phyloP scores from a whole-genome alignment of 148 eudicot species.

The Chenopodium suecicum region DNA sequence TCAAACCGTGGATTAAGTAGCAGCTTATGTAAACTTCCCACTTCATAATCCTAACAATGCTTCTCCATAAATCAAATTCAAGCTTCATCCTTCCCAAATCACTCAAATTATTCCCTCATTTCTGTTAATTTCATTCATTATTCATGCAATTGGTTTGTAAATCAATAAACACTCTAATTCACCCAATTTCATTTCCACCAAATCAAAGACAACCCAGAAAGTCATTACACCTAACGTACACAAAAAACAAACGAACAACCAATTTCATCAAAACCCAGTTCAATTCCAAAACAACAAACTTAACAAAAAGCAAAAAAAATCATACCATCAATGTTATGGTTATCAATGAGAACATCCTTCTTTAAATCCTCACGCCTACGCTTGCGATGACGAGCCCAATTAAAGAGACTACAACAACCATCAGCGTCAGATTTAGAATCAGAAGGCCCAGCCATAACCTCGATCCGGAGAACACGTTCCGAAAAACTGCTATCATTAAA shows the following conservation, averaged over 20 bases:
- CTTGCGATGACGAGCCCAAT: constrained; percentile 73
- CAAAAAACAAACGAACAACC: too few relatives aligned
- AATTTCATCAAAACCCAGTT: too few relatives aligned
- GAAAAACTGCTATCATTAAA: constrained; percentile 89
- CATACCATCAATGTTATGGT: constrained; percentile 30
- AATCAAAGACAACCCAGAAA: not conserved
- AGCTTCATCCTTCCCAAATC: not conserved
- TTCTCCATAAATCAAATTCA: not conserved
- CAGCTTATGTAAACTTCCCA: not conserved
- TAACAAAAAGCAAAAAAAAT: not conserved
- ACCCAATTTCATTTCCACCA: not conserved
- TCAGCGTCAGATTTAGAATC: constrained; percentile 45
- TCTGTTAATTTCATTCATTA: not conserved
- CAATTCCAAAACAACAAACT: not conserved
- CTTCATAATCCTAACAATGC: not conserved
- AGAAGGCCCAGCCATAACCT: constrained; percentile 59
- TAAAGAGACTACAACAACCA: constrained; percentile 55
- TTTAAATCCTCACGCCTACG: constrained; percentile 62
- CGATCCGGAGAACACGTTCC: constrained; percentile 69
- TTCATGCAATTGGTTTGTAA: too few relatives aligned
- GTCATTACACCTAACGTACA: too few relatives aligned
- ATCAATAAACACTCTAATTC: not conserved
- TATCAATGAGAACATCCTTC: constrained; percentile 23
- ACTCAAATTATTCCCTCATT: not conserved
- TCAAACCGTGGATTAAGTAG: not conserved